Evolutionary conservation across 2,329 filamentous ascomycete genomes (phyloP), one percentile per base, ranked within the genome.

Genomic region (Colletotrichum magnum): DNA sequence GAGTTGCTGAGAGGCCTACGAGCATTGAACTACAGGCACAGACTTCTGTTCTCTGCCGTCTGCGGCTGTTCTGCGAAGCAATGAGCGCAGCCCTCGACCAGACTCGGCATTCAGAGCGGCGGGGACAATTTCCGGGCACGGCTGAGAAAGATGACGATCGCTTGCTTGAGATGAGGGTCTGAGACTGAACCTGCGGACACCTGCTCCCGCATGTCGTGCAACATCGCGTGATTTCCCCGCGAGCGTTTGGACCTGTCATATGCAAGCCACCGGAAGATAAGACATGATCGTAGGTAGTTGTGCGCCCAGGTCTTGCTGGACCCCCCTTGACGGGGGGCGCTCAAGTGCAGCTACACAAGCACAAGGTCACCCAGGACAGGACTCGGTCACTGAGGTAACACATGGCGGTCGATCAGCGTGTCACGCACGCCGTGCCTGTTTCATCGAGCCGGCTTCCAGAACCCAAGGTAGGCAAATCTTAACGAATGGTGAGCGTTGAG

Each of bases 391-490:
- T 28, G n/a, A 43, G 13, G 66, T 66, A 60, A 28, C 43, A 69
- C 62, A 51, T 32, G 56, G 13, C 36, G 18, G 32, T 15, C 50
- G 36, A 66, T 66, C 62, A 48, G 21, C 26, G 56, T 69, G 56
- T 45, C 24, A 56, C 62, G n/a, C 47, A 9, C 12, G 43, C 16
- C 12, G 24, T 50, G 24, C 10, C 21, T 56, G 66, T 69, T 66
- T 60, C 66, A 66, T 57, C 56, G 10, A 73, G 74, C 28, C 56
- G 72, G 73, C 58, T 71, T 72, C 68, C 72, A 72, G 69, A 72
- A 68, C 77, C 80, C 80, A 74, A 80, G 78, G 77, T 77, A 73
- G 80, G 80, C 73, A 82, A 78, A 76, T 74, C 68, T 80, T 79
- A 78, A 80, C 78, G 80, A 82, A 73, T 74, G 72, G 71, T 76